Conservation (phyloP, 2,329 filamentous ascomycete species). For the Fusarium albidum region DNA sequence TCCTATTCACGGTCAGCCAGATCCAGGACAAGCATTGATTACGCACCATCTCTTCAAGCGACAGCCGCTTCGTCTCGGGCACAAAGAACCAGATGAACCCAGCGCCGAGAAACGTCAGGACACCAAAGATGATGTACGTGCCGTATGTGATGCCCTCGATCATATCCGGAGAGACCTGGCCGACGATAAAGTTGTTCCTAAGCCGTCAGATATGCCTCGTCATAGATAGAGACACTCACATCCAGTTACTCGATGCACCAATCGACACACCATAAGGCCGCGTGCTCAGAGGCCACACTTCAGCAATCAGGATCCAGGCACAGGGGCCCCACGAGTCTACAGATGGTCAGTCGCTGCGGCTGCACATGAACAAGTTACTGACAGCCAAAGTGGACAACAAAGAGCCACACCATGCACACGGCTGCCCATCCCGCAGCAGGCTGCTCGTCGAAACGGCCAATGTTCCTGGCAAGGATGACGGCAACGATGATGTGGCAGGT, state of each 20-base stretch:
- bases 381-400: conserved; percentile 76
- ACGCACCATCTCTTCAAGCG: conserved; percentile 69
- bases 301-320: conserved; percentile 77
- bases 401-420: conserved; percentile 75
- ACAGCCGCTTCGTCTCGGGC: conserved; percentile 70
- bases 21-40: accelerated
- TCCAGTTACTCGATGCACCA: conserved; percentile 72
- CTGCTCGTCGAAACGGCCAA: conserved; percentile 65
- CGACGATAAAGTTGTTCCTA: conserved; percentile 68
- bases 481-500: conserved; percentile 76
- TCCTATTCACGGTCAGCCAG: conserved; percentile 52
- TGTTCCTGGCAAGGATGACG: conserved; percentile 70
- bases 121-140: conserved; percentile 75
- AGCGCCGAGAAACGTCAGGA: conserved; percentile 69
- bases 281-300: conserved; percentile 77
- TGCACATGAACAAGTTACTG: not conserved
- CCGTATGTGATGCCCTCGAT: conserved; percentile 71
- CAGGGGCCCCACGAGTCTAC: conserved; percentile 75
- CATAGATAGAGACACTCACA: conserved; percentile 36
- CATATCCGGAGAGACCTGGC: conserved; percentile 75
- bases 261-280: conserved; percentile 76
- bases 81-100: conserved; percentile 70
- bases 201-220: not conserved
- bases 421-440: conserved; percentile 74
- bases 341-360: not conserved